Conservation (phyloP, 441 rosid species). For the Bocquillonia castaneifolia region DNA sequence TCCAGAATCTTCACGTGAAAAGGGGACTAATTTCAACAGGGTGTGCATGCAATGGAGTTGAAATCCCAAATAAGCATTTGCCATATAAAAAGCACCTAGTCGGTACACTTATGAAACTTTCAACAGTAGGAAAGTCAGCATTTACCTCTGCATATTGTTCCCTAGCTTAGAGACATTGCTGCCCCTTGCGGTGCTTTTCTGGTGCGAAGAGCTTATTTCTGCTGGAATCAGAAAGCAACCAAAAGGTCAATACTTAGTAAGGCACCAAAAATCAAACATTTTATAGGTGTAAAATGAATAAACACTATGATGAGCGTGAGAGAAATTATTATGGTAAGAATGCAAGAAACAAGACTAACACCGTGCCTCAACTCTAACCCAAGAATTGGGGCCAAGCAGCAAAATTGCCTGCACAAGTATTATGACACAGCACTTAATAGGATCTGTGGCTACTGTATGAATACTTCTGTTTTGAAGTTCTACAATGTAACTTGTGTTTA, state of each 20-base stretch:
- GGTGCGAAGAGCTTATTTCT: not conserved
- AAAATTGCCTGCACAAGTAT: not conserved
- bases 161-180: not conserved
- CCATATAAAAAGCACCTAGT: not conserved
- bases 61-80: not conserved
- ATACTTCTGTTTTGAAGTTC: not conserved
- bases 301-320: not conserved
- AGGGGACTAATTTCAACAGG: not conserved
- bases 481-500: not conserved
- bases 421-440: not conserved
- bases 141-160: not conserved
- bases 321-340: slow-evolving; percentile 5
- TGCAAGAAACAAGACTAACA: not conserved
- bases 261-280: not conserved
- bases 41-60: slow-evolving; percentile 1
- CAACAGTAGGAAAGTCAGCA: not conserved
- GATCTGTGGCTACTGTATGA: not conserved
- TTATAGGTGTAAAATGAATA: not conserved
- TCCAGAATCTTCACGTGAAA: not conserved
- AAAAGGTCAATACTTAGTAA: not conserved
- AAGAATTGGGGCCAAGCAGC: not conserved
- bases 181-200: not conserved
- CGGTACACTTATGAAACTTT: not conserved
- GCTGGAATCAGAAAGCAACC: slow-evolving; percentile 5
- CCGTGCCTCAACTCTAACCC: not conserved